Evolutionary conservation across 2,329 filamentous ascomycete species (phyloP), one percentile per base, ranked within the genome.

Genomic region (Tolypocladium ophioglossoides): DNA sequence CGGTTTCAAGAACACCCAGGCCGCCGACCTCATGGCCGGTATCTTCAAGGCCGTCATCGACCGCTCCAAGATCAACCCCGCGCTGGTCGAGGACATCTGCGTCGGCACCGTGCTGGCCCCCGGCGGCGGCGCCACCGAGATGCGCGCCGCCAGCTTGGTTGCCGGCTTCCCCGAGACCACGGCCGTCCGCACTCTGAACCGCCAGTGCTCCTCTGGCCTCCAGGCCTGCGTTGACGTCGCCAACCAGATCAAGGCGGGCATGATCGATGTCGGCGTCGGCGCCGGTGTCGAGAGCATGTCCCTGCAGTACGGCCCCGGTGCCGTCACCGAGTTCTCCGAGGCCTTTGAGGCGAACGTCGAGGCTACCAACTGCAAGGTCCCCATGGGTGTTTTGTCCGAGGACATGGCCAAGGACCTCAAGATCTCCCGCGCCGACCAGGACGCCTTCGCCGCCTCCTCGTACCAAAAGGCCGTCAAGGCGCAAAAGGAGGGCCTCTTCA

Each of bases 231-330:
- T 94, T 56, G 92, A 97, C 70, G 86, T 97, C 66, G 92, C 92
- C 62, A 95, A 97, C 76, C 89, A 89, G 63, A 95, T 99, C 74
- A 83, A 83, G 66, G 70, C 83, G 6, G 94, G 91, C 64, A 95
- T 96, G 87, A 97, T 97, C 66, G 92, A 97, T 61, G 74, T 97
- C 58, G 94, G 94, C 63, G 84, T 97, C 62, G 94, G 92, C 62
- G 91, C 91, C 22, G 94, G 94, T 66, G 91, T 96, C 27, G 94
- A 99, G 83, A 94, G 88, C 78, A 99, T 99, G 94, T 89, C 83
- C 66, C 79, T 79, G 55, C 88, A 96, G 68, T 97, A 97, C 70
- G 94, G 92, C 37, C 91, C 92, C 27, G 78, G 77, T 47, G 94
- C 94, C 57, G 92, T 97, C 18, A 83, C 85, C 58, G 94, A 97